These are phyloP conservation scores for Venturiaceae sp. DNA, from an alignment of 2,329 filamentous ascomycete species.

Conservation along the genomic window DNA sequence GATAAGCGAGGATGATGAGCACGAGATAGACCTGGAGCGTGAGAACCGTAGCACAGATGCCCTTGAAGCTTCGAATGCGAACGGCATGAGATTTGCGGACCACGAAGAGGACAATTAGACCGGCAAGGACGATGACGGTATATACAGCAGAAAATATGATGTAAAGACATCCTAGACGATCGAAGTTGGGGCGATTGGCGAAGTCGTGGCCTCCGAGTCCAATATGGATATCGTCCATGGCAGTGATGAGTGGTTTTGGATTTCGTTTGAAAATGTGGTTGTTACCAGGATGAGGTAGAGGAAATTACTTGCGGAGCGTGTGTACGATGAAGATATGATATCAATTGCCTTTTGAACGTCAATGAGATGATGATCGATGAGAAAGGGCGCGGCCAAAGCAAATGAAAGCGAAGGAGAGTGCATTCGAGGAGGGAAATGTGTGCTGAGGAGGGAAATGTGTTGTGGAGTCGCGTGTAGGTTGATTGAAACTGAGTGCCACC, in stretches of 20 bases:
- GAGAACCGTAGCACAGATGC: conserved; percentile 33
- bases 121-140: conserved; percentile 11
- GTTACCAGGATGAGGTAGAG: too few species aligned
- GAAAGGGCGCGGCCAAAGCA: too few species aligned
- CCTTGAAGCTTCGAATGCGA: conserved; percentile 29
- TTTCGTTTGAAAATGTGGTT: too few species aligned
- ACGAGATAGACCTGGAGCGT: conserved; percentile 34
- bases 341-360: too few species aligned
- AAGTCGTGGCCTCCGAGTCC: not conserved
- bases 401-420: too few species aligned
- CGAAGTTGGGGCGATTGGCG: conserved; percentile 2
- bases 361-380: too few species aligned
- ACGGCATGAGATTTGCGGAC: conserved; percentile 27
- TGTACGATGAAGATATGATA: too few species aligned
- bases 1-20: conserved; percentile 30
- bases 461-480: not conserved
- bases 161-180: conserved; percentile 9
- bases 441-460: too few species aligned
- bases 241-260: too few species aligned
- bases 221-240: not conserved
- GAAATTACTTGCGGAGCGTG: too few species aligned
- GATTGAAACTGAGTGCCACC: not conserved
- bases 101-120: conserved; percentile 24
- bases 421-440: too few species aligned
- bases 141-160: conserved; percentile 10